Percentiles rank a stretch among this genome's conserved stretches.
Conservation (phyloP, 2,329 filamentous ascomycete species). For the Metarhizium guizhouense region DNA sequence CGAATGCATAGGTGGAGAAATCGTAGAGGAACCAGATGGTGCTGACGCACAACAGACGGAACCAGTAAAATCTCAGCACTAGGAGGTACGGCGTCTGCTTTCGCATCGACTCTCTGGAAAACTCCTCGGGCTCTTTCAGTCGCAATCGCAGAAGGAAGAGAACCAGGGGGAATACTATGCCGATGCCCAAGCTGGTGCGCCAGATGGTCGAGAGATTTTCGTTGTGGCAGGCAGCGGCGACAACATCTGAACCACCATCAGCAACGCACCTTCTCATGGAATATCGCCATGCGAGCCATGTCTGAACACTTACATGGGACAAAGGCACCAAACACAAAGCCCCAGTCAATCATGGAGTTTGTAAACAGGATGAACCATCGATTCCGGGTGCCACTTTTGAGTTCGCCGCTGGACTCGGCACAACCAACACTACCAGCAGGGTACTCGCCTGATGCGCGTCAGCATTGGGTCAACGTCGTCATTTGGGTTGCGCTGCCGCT, state of each 20-base stretch:
- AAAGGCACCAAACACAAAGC: constrained; percentile 73
- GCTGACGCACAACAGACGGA: constrained; percentile 59
- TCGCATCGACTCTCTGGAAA: constrained; percentile 60
- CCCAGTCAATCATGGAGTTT: constrained; percentile 76
- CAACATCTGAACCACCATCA: constrained; percentile 27
- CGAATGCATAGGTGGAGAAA: constrained; percentile 82
- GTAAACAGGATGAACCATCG: constrained; percentile 88
- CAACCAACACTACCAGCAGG: constrained; percentile 76
- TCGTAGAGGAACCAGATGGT: constrained; percentile 83
- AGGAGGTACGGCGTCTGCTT: constrained; percentile 46
- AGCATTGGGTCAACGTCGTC: not conserved
- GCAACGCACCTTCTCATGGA: not conserved
- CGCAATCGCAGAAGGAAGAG: constrained; percentile 64
- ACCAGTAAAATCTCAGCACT: constrained; percentile 61
- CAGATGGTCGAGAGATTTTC: constrained; percentile 66
- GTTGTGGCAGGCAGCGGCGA: constrained; percentile 47
- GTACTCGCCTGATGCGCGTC: constrained; percentile 48
- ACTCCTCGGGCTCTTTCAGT: constrained; percentile 72
- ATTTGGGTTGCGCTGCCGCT: not conserved
- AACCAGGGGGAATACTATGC: constrained; percentile 65
- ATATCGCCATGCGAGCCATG: not conserved
- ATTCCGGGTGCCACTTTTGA: constrained; percentile 74
- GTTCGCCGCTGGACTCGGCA: constrained; percentile 74
- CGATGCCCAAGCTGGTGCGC: constrained; percentile 72
- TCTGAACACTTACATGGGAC: constrained; percentile 44